phyloP scores from a whole-genome alignment of 768 basidiomycete species.

The Agaricus subrufescens region DNA sequence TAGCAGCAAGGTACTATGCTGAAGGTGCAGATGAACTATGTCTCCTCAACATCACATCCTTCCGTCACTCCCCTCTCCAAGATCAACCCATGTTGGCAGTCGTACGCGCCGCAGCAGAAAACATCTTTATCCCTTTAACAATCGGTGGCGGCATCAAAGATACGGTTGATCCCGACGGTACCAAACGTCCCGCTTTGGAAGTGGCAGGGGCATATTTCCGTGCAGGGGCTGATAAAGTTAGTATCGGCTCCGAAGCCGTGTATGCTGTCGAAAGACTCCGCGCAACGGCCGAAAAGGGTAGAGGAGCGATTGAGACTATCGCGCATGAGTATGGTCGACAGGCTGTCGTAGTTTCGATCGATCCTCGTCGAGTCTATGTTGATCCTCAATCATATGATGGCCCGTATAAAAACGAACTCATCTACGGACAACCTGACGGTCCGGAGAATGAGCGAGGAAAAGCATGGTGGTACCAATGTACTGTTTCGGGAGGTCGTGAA shows the following conservation, averaged over 20 bases:
- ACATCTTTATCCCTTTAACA: conserved; percentile 94
- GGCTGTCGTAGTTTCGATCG: conserved; percentile 96
- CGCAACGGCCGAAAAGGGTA: conserved; percentile 40
- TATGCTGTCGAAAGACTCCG: conserved; percentile 85
- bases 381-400: conserved; percentile 62
- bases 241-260: conserved; percentile 95
- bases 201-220: conserved; percentile 97
- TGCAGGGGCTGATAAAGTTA: conserved; percentile 97
- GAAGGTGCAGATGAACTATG: conserved; percentile 95
- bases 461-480: conserved; percentile 99
- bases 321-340: conserved; percentile 88
- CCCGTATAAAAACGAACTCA: conserved; percentile 59
- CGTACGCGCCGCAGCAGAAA: conserved; percentile 83
- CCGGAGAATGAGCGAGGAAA: conserved; percentile 58
- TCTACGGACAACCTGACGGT: conserved; percentile 40
- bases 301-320: conserved; percentile 91
- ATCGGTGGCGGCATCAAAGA: conserved; percentile 99
- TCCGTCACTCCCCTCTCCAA: conserved; percentile 90
- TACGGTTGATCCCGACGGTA: conserved; percentile 92
- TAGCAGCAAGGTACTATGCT: conserved; percentile 80
- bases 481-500: conserved; percentile 90
- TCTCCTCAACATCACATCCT: conserved; percentile 98
- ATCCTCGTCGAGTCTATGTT: conserved; percentile 86
- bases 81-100: conserved; percentile 99
- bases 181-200: conserved; percentile 79